Evolutionary conservation across 441 rosid species (phyloP).

Genomic region (Kokia cookei): DNA sequence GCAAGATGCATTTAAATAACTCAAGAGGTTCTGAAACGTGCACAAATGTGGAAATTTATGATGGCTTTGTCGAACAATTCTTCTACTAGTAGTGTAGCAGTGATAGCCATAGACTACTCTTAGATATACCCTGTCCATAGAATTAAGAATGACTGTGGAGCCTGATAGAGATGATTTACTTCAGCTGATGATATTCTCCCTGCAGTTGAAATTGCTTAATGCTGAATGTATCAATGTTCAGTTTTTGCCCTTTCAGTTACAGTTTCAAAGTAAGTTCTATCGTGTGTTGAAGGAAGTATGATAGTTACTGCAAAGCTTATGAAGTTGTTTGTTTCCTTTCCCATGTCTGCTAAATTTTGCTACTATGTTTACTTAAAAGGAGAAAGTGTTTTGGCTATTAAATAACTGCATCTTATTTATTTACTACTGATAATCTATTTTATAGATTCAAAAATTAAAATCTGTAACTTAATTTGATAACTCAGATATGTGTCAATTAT

Average conservation of each 20-base stretch:
- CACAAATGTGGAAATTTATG: background rate
- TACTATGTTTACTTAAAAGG: background rate
- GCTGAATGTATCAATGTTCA: background rate
- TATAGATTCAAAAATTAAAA: background rate
- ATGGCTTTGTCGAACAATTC: background rate
- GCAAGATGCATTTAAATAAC: background rate
- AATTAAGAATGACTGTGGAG: background rate
- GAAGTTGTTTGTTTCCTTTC: background rate
- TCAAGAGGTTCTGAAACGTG: background rate
- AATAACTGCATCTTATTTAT: background rate
- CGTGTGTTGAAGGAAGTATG: background rate
- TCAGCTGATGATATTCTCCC: background rate
- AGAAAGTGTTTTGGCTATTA: background rate
- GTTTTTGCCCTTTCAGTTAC: background rate
- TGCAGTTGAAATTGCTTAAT: background rate
- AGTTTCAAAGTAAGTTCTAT: background rate
- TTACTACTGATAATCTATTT: background rate
- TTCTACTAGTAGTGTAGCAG: background rate
- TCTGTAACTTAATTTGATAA: background rate
- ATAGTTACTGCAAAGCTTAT: background rate
- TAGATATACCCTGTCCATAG: background rate
- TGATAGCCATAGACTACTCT: background rate
- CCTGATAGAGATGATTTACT: background rate
- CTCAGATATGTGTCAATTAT: constrained; percentile 49
- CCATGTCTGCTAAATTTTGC: background rate